Evolutionary conservation across 148 eudicot genomes (phyloP).

Genomic region (Simmondsia chinensis): DNA sequence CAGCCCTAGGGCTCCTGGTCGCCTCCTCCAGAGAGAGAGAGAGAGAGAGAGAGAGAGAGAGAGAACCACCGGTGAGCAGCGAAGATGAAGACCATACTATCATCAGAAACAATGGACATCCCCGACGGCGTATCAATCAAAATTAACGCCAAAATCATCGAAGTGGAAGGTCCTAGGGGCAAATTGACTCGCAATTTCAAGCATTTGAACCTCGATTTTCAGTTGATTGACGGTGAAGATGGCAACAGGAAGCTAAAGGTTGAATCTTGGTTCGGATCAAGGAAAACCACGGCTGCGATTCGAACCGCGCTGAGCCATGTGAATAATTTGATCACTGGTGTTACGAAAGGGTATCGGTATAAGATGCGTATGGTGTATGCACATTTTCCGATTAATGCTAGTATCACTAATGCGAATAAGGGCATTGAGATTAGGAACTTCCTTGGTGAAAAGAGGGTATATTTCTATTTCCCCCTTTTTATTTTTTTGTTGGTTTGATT

Average conservation of each 20-base stretch:
- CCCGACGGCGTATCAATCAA: constrained; percentile 49
- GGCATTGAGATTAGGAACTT: constrained; percentile 65
- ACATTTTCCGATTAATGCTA: constrained; percentile 64
- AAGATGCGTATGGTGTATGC: constrained; percentile 77
- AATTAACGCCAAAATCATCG: constrained; percentile 43
- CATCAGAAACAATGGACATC: constrained; percentile 59
- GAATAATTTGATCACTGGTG: constrained; percentile 39
- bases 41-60: too few species aligned
- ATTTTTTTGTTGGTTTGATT: neutral
- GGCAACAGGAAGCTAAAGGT: constrained; percentile 37
- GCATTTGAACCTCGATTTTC: constrained; percentile 61
- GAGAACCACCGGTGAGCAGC: too few species aligned
- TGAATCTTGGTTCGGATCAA: constrained; percentile 54
- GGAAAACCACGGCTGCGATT: constrained; percentile 53
- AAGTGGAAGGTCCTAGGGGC: constrained; percentile 47
- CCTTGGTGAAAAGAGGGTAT: constrained; percentile 62
- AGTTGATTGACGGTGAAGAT: constrained; percentile 28
- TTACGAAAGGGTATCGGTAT: constrained; percentile 41
- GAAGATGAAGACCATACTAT: constrained; percentile 50
- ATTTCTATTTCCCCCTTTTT: neutral
- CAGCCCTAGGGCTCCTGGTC: too few species aligned
- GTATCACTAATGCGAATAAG: constrained; percentile 24
- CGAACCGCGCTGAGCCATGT: constrained; percentile 56
- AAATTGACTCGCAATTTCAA: constrained; percentile 45
- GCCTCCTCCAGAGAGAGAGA: too few species aligned